These are phyloP conservation scores for Penicillium pancosmium DNA, from an alignment of 495 filamentous ascomycete genomes.

Conservation along the genomic window DNA sequence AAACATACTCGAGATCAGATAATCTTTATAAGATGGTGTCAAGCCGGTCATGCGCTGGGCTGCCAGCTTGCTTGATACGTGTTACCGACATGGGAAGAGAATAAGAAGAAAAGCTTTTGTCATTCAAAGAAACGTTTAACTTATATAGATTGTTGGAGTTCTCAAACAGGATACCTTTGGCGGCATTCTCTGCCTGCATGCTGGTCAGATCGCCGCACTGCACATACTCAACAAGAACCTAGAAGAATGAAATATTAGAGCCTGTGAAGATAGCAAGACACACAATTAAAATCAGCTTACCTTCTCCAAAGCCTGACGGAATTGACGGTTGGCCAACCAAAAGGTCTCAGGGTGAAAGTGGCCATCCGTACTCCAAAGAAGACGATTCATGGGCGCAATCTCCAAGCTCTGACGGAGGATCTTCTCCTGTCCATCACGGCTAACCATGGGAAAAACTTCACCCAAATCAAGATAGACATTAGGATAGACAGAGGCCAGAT, in stretches of 20 bases:
- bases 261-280: neutral
- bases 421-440: constrained; percentile 74
- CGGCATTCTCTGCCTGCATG: constrained; percentile 61
- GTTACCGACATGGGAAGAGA: neutral
- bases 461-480: constrained; percentile 89
- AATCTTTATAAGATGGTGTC: constrained; percentile 30
- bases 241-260: neutral
- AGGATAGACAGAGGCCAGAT: constrained; percentile 76
- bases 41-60: constrained; percentile 10
- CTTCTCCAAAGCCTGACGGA: constrained; percentile 71
- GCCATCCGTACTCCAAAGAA: constrained; percentile 86
- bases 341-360: constrained; percentile 85
- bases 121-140: constrained; percentile 30
- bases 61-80: neutral
- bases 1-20: constrained; percentile 56
- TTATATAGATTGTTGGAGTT: constrained; percentile 72
- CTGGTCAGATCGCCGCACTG: constrained; percentile 56
- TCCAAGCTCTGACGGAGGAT: constrained; percentile 77
- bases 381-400: constrained; percentile 72
- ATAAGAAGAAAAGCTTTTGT: neutral
- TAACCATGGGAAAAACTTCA: constrained; percentile 82
- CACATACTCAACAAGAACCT: constrained; percentile 68
- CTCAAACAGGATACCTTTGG: constrained; percentile 64
- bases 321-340: constrained; percentile 75
- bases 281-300: constrained; percentile 35